These are phyloP conservation scores for Boletus huronensis DNA, from an alignment of 768 basidiomycete species.

Conservation along the genomic window DNA sequence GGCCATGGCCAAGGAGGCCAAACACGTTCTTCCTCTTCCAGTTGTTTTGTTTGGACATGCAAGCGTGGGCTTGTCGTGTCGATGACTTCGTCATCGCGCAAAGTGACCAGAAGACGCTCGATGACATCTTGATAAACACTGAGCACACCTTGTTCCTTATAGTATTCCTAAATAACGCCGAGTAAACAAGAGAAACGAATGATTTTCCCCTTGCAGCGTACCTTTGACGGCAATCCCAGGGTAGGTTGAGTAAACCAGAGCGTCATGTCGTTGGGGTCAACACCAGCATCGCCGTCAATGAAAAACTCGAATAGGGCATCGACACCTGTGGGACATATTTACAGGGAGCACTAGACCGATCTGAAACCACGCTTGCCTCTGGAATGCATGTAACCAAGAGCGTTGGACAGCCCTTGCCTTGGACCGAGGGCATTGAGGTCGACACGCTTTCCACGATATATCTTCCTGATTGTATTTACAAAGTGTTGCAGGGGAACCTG, in stretches of 20 bases:
- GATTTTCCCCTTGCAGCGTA: constrained; percentile 20
- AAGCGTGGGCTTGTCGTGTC: constrained; percentile 8
- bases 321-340: constrained; percentile 49
- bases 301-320: constrained; percentile 73
- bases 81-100: constrained; percentile 45
- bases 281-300: constrained; percentile 85
- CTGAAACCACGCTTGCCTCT: constrained; percentile 48
- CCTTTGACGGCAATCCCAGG: constrained; percentile 86
- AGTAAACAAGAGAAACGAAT: not conserved
- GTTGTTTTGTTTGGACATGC: constrained; percentile 38
- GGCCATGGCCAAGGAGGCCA: constrained; percentile 88
- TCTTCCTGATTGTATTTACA: constrained; percentile 53
- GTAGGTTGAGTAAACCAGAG: constrained; percentile 82
- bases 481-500: constrained; percentile 66
- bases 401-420: constrained; percentile 67
- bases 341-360: not conserved
- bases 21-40: constrained; percentile 34
- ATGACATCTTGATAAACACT: constrained; percentile 69
- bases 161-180: constrained; percentile 67
- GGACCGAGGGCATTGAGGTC: constrained; percentile 35
- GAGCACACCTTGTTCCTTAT: constrained; percentile 68
- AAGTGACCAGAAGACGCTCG: constrained; percentile 57
- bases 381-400: constrained; percentile 84
- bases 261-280: constrained; percentile 81
- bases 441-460: constrained; percentile 55